A percentile compares a stretch with the other conserved stretches of the same genome.
Evolutionary conservation across 2,329 filamentous ascomycete genomes (phyloP).

Genomic region (Aspergillus versicolor): DNA sequence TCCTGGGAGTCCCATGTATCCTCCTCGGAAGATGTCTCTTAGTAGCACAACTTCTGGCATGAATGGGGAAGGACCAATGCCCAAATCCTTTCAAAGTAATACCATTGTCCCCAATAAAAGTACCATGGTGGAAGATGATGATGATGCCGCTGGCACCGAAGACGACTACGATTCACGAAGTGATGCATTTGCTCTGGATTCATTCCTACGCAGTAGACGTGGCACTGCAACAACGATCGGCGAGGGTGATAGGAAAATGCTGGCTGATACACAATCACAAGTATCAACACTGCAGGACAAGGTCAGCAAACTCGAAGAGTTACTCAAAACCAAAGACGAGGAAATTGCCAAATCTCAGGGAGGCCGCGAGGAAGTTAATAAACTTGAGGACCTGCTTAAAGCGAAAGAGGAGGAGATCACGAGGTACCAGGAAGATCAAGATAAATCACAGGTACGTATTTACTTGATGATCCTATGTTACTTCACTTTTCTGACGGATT

Average conservation of each 20-base stretch:
- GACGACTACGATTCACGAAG: conserved; percentile 59
- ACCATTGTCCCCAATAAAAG: conserved; percentile 98
- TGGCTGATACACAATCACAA: conserved; percentile 78
- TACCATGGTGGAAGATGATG: conserved; percentile 94
- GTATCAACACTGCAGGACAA: conserved; percentile 73
- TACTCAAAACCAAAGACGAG: conserved; percentile 68
- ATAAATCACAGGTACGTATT: conserved; percentile 44
- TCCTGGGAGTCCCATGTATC: conserved; percentile 37
- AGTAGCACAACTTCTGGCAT: conserved; percentile 46
- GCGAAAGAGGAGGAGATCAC: conserved; percentile 70
- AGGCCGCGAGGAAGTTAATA: conserved; percentile 58
- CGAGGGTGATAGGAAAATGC: conserved; percentile 66
- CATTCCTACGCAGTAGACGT: conserved; percentile 44
- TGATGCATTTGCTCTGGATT: conserved; percentile 64
- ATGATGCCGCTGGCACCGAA: conserved; percentile 61
- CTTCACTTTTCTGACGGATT: conserved; percentile 7
- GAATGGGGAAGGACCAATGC: conserved; percentile 71
- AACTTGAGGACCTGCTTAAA: conserved; percentile 67
- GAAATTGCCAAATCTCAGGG: conserved; percentile 63
- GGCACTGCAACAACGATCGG: conserved; percentile 51
- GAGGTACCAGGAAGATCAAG: conserved; percentile 59
- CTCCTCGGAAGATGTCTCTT: conserved; percentile 42
- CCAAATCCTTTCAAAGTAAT: conserved; percentile 90
- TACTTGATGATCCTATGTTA: neutral
- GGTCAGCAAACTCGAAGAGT: conserved; percentile 68